Base-by-base conservation (phyloP, 2,329 filamentous ascomycete species). In the Xylaria digitata region DNA sequence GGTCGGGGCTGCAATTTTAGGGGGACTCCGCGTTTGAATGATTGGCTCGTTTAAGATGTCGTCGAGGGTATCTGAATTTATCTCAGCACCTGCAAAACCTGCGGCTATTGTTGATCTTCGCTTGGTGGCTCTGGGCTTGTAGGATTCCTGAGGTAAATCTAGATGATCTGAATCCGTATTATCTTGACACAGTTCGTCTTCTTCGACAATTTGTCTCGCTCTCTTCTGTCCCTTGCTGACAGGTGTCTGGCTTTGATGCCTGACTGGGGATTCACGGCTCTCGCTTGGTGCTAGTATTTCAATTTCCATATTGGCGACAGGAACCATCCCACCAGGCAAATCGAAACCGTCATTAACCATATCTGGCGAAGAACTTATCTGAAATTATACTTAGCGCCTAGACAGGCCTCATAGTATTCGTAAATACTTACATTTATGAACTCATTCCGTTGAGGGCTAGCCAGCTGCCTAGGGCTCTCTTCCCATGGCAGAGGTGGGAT, bases 301-400 rank as follows among this genome's bases (percentile, higher is more conserved):
- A 54, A 46, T 46, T 30, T 56, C 64, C 7, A 61, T 42, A 34
- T 21, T 21, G 11, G 48, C 58, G 26, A 17, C 48, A 21, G 57
- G 26, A 43, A 17, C 43, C 48, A 11, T 58, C 52, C 45, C 58
- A 17, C 59, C 40, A 21, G 64, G 40, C 6, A 57, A 23, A n/a
- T 59, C 55, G 59, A 69, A 55, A 21, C 30, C 71, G 53, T 68
- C 66, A 15, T 66, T 57, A 49, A 75, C 71, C 5, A 73, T 61
- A 65, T 77, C 74, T 26, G 73, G 76, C 19, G 76, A 78, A 58
- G 74, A 76, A 15, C 67, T 69, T 56, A 77, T 72, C 75, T 77
- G 30, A 52, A 53, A 6, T 26, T 8, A 32, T 48, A 42, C 54
- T 75, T 61, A 74, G 66, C 46, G 17, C 37, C 26, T 26, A 11